phyloP scores from a whole-genome alignment of 2,329 filamentous ascomycete genomes.

The Proliferodiscus dingleyae region DNA sequence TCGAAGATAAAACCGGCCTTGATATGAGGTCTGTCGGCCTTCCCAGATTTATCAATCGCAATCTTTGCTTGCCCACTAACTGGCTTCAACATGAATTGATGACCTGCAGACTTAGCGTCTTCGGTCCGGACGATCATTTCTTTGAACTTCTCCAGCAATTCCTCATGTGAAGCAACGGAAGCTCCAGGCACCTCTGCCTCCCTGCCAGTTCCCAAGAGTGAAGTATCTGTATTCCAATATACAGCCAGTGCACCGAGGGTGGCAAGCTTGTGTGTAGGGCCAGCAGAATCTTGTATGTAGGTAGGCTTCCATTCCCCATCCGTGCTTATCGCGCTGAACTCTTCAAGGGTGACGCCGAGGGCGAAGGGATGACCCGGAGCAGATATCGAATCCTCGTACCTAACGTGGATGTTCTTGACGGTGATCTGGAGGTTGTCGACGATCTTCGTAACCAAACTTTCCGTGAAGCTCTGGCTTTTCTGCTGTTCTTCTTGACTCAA shows the following conservation, averaged over 20 bases:
- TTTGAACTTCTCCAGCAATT: conserved; percentile 73
- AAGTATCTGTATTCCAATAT: conserved; percentile 96
- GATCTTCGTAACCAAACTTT: conserved; percentile 91
- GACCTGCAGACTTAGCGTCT: conserved; percentile 47
- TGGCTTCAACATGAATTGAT: conserved; percentile 94
- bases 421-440: conserved; percentile 97
- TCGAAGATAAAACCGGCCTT: conserved; percentile 92
- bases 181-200: conserved; percentile 57
- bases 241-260: conserved; percentile 84
- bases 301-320: conserved; percentile 92
- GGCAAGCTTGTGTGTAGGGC: conserved; percentile 87
- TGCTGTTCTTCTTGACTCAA: conserved; percentile 93
- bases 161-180: conserved; percentile 63
- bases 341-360: conserved; percentile 83
- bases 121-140: conserved; percentile 73
- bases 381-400: conserved; percentile 96
- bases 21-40: conserved; percentile 72
- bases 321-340: conserved; percentile 95
- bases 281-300: conserved; percentile 83
- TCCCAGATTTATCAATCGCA: conserved; percentile 89
- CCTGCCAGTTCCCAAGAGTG: conserved; percentile 75
- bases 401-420: conserved; percentile 96
- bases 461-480: conserved; percentile 95
- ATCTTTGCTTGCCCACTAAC: conserved; percentile 94
- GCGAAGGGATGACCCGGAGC: conserved; percentile 94